These are phyloP conservation scores for Penicillium bialowiezense DNA, from an alignment of 495 filamentous ascomycete species.

Conservation along the genomic window DNA sequence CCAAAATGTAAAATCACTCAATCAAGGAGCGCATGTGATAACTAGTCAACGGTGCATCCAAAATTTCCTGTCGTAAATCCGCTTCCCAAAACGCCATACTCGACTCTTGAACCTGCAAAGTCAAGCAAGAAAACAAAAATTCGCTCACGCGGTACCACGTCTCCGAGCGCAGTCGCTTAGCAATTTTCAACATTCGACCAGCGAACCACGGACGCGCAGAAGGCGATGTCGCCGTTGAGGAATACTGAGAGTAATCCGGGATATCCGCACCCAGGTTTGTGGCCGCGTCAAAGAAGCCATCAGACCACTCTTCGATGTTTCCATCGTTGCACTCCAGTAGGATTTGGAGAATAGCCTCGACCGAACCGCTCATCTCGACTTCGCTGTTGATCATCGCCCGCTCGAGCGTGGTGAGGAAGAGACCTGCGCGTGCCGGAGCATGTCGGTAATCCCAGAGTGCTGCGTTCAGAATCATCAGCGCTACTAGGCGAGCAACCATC, in stretches of 20 bases:
- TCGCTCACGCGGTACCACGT: slow-evolving; percentile 33
- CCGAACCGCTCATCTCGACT: slow-evolving; percentile 33
- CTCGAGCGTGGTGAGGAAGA: slow-evolving; percentile 32
- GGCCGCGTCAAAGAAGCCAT: background rate
- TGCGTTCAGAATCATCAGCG: slow-evolving; percentile 37
- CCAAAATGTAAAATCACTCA: slow-evolving; percentile 10
- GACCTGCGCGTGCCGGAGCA: slow-evolving; percentile 18
- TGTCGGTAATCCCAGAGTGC: slow-evolving; percentile 43
- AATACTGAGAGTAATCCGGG: slow-evolving; percentile 35
- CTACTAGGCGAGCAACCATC: slow-evolving; percentile 31
- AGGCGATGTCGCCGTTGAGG: slow-evolving; percentile 18
- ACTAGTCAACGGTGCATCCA: slow-evolving; percentile 34
- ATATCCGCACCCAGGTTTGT: background rate
- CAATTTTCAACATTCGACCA: slow-evolving; percentile 43
- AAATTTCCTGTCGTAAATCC: slow-evolving; percentile 33
- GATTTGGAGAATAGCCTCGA: slow-evolving; percentile 40
- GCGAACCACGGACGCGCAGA: slow-evolving; percentile 40
- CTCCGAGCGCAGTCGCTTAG: slow-evolving; percentile 31
- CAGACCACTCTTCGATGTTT: background rate
- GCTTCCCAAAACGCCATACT: slow-evolving; percentile 26
- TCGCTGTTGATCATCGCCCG: slow-evolving; percentile 32
- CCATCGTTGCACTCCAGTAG: slow-evolving; percentile 38
- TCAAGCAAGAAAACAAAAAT: slow-evolving; percentile 35
- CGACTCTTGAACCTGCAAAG: slow-evolving; percentile 23
- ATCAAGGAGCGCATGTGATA: slow-evolving; percentile 34